Base-by-base conservation (phyloP, 2,329 filamentous ascomycete genomes). In the Stenocarpella maydis region DNA sequence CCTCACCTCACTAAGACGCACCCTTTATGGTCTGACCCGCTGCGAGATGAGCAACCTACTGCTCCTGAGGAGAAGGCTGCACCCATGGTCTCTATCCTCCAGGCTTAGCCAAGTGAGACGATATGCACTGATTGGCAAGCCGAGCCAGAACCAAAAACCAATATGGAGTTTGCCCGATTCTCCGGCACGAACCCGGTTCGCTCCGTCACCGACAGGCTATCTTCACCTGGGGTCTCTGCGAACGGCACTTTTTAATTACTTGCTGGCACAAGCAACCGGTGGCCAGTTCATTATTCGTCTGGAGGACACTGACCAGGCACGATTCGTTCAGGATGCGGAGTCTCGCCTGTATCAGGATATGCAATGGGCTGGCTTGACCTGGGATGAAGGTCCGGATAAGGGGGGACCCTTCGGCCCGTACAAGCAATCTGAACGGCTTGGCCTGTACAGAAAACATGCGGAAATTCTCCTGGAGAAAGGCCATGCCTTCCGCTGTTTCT, bases 221-320 rank as follows among this genome's bases (percentile, higher is more conserved):
- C 86, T 99, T 28, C 96, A 99, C 80, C 85, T 99, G 15, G 96
- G 96, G 4, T 97, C 95, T 0, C 80, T 99, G 43, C 87, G 96
- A 69, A 99, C 96, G 0, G 97, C 97, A 0, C 81, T 99, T n/a
- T 98, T 94, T 83, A 98, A 97, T 76, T 98, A 95, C 74, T 83
- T 99, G 5, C 86, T 97, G n/a, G 95, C 96, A 0, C 92, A 91
- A 76, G 89, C 91, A 3, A 97, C 96, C 0, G 91, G 92, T 5
- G 96, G 96, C 8, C 92, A 97, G 78, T 99, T 99, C 76, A 81
- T 99, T 14, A 82, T 99, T 61, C 90, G 96, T 12, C 90, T 99
- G 72, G 96, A 99, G 82, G 96, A 99, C 79, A 99, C 96, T 5
- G 96, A 98, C 80, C 92, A 93, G 86, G 93, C 91, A 82, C 90